phyloP scores from a whole-genome alignment of 345 rosid genomes.

The Ceriops zippeliana region DNA sequence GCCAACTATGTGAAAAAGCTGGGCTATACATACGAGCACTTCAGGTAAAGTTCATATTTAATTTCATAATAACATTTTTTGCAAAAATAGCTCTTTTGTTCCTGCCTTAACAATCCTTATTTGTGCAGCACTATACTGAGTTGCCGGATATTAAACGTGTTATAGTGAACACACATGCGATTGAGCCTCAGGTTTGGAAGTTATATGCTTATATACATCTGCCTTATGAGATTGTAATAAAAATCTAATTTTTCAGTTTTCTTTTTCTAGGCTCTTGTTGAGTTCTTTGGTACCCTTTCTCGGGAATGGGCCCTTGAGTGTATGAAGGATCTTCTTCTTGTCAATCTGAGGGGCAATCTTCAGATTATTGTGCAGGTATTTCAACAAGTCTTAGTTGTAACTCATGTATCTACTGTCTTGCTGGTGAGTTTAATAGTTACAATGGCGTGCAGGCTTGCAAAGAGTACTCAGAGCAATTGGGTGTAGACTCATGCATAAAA shows the following conservation, averaged over 20 bases:
- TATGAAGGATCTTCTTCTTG: conserved; percentile 94
- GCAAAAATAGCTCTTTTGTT: background rate
- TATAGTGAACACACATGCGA: conserved; percentile 93
- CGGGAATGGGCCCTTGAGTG: conserved; percentile 97
- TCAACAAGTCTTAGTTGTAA: conserved; percentile 15
- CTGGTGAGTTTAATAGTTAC: background rate
- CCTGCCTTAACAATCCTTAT: conserved; percentile 1
- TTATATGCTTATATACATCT: background rate
- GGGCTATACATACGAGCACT: conserved; percentile 24
- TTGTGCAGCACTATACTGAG: conserved; percentile 84
- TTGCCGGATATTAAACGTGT: conserved; percentile 94
- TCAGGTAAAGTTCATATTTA: conserved; percentile 10
- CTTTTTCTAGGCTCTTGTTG: conserved; percentile 71
- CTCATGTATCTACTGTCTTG: conserved; percentile 5
- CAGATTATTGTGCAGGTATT: conserved; percentile 92
- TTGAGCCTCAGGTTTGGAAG: conserved; percentile 82
- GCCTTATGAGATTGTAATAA: background rate
- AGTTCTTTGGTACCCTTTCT: conserved; percentile 92
- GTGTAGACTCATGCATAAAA: conserved; percentile 87
- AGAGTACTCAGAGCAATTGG: conserved; percentile 94
- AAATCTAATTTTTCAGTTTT: background rate
- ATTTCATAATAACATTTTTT: background rate
- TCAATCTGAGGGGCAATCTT: conserved; percentile 84
- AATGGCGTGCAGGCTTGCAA: conserved; percentile 65
- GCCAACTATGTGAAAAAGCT: conserved; percentile 28